These are phyloP conservation scores for Zygnema circumcarinatum DNA, from an alignment of 139 green algal species.

Conservation along the genomic window DNA sequence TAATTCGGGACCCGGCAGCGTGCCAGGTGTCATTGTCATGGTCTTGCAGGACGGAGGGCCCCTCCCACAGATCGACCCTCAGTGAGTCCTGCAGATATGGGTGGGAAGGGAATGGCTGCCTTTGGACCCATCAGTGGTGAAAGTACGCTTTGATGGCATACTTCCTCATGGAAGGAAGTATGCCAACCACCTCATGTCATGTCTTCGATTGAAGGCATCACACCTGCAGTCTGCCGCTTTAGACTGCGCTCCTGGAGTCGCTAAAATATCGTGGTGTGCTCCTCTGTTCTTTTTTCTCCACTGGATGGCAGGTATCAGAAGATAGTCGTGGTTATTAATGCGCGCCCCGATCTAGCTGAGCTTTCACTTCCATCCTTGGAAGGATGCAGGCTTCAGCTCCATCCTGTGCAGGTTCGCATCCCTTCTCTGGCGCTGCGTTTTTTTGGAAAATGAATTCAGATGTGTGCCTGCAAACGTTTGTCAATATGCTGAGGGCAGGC, in stretches of 20 bases:
- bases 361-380: background rate
- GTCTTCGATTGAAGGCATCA: background rate
- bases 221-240: background rate
- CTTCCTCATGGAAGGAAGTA: background rate
- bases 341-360: background rate
- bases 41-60: constrained; percentile 21
- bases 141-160: background rate
- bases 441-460: background rate
- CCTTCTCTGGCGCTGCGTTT: background rate
- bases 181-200: background rate
- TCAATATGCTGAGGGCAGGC: background rate
- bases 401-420: constrained; percentile 34
- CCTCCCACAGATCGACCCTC: constrained; percentile 16
- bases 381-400: background rate
- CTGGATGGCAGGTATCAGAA: constrained; percentile 21
- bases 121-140: no score
- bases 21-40: constrained; percentile 55
- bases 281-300: background rate
- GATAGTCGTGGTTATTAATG: constrained; percentile 39
- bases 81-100: constrained; percentile 27
- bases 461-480: background rate
- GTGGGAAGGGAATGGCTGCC: no score
- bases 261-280: constrained; percentile 4
- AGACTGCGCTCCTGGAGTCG: background rate
- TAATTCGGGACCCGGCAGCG: constrained; percentile 16